Evolutionary conservation across 192 early-diverging fungal species (phyloP).

Genomic region (Coemansia sp.): DNA sequence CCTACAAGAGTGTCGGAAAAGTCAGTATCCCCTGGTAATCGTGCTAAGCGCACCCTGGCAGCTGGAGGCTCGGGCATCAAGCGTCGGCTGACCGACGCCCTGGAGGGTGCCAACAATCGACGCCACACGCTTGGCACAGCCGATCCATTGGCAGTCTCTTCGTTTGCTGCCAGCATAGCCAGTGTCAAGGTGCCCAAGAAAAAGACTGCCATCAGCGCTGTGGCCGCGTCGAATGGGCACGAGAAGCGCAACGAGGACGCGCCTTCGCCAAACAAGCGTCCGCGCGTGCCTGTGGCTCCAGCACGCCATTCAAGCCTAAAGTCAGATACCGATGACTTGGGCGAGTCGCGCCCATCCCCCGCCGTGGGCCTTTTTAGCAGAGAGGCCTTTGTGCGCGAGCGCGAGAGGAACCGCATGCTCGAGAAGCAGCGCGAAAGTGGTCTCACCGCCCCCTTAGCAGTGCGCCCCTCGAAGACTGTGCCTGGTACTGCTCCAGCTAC

Average conservation of each 20-base stretch:
- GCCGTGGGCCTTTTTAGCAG: slow-evolving; percentile 4
- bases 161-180: slow-evolving; percentile 18
- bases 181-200: slow-evolving; percentile 43
- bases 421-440: slow-evolving; percentile 8
- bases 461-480: background rate
- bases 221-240: background rate
- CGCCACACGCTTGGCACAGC: background rate
- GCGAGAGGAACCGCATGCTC: slow-evolving; percentile 38
- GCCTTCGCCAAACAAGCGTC: slow-evolving; percentile 6
- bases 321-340: background rate
- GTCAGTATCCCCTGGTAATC: slow-evolving; percentile 5
- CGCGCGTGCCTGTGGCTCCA: background rate
- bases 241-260: slow-evolving; percentile 11
- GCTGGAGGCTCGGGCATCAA: slow-evolving; percentile 14
- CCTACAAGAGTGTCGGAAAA: slow-evolving; percentile 1
- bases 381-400: slow-evolving; percentile 44
- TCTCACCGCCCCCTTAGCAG: background rate
- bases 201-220: slow-evolving; percentile 2
- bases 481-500: background rate
- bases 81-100: slow-evolving; percentile 17
- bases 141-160: background rate
- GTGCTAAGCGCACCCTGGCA: slow-evolving; percentile 1
- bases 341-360: background rate
- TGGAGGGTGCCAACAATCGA: background rate
- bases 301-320: background rate